These are phyloP conservation scores for Ascochyta fabae DNA, from an alignment of 2,329 filamentous ascomycete species.

Conservation along the genomic window DNA sequence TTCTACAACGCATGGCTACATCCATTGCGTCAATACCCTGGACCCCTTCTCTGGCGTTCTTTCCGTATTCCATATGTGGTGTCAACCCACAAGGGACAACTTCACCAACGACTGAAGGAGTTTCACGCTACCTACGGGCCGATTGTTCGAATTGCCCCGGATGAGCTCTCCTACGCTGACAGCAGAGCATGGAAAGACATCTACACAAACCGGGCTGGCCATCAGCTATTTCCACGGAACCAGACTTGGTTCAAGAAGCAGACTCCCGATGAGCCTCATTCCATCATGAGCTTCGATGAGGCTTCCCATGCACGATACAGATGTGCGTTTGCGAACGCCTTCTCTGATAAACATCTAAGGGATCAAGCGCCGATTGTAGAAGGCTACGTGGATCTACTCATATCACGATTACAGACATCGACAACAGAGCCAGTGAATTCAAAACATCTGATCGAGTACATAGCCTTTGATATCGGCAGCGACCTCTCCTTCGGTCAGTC, in stretches of 20 bases:
- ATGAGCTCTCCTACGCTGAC: constrained; percentile 38
- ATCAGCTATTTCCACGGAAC: constrained; percentile 32
- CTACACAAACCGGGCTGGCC: constrained; percentile 33
- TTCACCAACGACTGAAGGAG: constrained; percentile 30
- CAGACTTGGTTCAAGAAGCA: constrained; percentile 37
- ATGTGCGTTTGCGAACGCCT: constrained; percentile 35
- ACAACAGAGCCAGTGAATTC: constrained; percentile 23
- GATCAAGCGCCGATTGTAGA: constrained; percentile 36
- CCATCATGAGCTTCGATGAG: constrained; percentile 34
- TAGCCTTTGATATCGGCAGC: constrained; percentile 43
- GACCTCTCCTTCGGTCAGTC: constrained; percentile 61
- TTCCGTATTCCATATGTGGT: constrained; percentile 38
- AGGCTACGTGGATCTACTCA: constrained; percentile 31
- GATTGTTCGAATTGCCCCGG: constrained; percentile 37
- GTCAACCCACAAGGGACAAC: constrained; percentile 33
- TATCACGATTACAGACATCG: constrained; percentile 19
- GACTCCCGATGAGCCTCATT: constrained; percentile 31
- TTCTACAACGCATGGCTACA: constrained; percentile 37
- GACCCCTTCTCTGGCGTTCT: constrained; percentile 36
- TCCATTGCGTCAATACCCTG: constrained; percentile 37
- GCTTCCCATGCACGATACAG: constrained; percentile 29
- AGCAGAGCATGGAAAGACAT: constrained; percentile 39
- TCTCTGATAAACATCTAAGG: constrained; percentile 36
- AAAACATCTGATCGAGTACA: constrained; percentile 22
- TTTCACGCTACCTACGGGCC: constrained; percentile 38